Evolutionary conservation across 257 asterid species (phyloP), one percentile per base, ranked within the genome.

Genomic region (Parsonsia alboflavescens): DNA sequence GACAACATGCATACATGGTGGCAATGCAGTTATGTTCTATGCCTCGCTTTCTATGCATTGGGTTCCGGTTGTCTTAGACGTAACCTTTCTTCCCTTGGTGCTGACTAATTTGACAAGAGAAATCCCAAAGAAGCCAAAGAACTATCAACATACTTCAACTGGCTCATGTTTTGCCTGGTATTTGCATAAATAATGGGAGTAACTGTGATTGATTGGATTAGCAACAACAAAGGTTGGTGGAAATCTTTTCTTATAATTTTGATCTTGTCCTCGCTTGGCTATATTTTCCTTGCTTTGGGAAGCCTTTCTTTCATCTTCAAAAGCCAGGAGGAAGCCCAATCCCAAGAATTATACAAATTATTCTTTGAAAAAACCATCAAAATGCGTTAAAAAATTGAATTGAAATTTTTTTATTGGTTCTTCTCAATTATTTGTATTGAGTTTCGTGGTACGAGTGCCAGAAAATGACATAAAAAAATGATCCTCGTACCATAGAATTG

Each of bases 21-120:
- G 88, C 63, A 79, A 64, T 10, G 92, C 97, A 4, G 86, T 79
- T 67, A 85, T 86, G 42, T 86, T 94, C 78, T 94, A 89, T 80
- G 68, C 85, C 11, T 75, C 96, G 83, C 85, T 52, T 62, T 91
- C 41, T 17, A 90, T 67, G 97, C 96, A 2, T 72, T 92, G 26
- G 99, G 99, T 4, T 72, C 73, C 7, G 97, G 97, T 16, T 97
- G 96, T 53, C 85, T 87, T 3, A 85, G 81, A 68, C 96, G 97
- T 3, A 84, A 96, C 2, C 88, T 94, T 16, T 93, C 99, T 0
- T 85, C 99, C 0, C 85, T 94, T 0, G 99, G 99, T 15, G 99
- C 97, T 0, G 99, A 94, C 76, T 97, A 94, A 30, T 94, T 90
- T 41, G 87, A 87, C 33, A 79, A 77, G 6, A 88, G 84, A 56